phyloP scores from a whole-genome alignment of 139 green algal genomes.

The Gonium pectorale region DNA sequence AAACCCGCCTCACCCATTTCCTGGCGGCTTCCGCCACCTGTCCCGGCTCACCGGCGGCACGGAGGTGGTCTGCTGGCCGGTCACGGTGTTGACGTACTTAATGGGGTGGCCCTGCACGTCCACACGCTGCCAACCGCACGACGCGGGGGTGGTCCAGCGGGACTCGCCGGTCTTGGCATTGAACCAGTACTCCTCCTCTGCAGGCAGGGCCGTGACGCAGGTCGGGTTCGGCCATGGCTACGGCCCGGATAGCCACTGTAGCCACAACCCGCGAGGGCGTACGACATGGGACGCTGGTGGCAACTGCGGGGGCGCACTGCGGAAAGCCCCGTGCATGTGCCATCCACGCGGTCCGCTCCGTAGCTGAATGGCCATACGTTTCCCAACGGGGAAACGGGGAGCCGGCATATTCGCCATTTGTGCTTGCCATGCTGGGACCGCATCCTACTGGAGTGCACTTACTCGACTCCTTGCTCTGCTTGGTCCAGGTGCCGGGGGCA shows the following conservation, averaged over 20 bases:
- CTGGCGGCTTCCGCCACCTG: background rate
- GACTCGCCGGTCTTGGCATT: conserved; percentile 50
- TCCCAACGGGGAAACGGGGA: too few species aligned
- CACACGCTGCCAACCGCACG: conserved; percentile 54
- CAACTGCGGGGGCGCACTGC: too few species aligned
- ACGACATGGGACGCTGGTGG: too few species aligned
- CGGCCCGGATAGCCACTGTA: too few species aligned
- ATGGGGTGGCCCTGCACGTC: conserved; percentile 50
- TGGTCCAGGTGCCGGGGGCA: conserved; percentile 52
- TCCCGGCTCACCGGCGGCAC: conserved; percentile 30
- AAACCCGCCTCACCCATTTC: background rate
- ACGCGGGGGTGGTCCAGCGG: conserved; percentile 56
- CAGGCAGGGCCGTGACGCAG: background rate
- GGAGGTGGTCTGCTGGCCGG: conserved; percentile 27
- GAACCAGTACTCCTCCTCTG: conserved; percentile 54
- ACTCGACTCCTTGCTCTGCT: conserved; percentile 39
- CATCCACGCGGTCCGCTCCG: too few species aligned
- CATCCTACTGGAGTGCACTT: too few species aligned
- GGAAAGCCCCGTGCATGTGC: too few species aligned
- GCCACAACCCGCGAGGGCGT: too few species aligned
- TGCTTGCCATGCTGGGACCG: too few species aligned
- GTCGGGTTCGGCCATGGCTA: too few species aligned
- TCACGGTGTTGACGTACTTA: conserved; percentile 57
- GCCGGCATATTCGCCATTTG: too few species aligned
- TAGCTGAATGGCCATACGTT: too few species aligned